phyloP scores from a whole-genome alignment of 2,329 filamentous ascomycete species.

The Sporothrix schenckii region DNA sequence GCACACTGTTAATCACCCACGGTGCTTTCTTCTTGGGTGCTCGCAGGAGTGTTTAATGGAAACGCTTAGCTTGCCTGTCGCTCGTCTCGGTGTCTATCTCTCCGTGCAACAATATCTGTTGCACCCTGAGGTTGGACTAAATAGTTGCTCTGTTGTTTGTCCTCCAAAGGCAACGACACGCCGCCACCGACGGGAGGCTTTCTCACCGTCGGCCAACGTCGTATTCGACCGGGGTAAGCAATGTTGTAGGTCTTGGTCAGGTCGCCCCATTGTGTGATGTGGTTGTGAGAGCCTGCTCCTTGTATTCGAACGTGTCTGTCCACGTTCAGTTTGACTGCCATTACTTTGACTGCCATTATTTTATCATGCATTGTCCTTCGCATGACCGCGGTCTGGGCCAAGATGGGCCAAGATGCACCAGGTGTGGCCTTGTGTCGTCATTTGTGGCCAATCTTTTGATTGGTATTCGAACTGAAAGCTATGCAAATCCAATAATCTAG shows the following conservation, averaged over 20 bases:
- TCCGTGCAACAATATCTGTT: background rate
- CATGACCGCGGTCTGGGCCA: background rate
- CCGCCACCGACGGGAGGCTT: background rate
- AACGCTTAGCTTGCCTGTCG: background rate
- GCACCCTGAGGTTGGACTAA: background rate
- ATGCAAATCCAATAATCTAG: background rate
- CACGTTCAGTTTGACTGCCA: background rate
- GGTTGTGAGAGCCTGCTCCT: background rate
- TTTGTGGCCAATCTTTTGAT: background rate
- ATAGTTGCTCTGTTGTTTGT: background rate
- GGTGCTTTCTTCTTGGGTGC: constrained; percentile 1
- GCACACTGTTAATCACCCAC: background rate
- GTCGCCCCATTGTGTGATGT: constrained; percentile 14
- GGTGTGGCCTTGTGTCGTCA: constrained; percentile 4
- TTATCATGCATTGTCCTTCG: background rate
- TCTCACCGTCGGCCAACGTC: background rate
- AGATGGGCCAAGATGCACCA: too few relatives aligned
- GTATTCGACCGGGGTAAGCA: background rate
- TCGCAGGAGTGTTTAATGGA: constrained; percentile 21
- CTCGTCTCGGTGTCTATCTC: background rate
- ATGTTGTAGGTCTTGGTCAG: background rate
- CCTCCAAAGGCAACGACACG: background rate
- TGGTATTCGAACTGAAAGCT: background rate
- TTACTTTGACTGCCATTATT: background rate
- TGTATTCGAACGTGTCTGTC: background rate